Conservation (phyloP, 495 filamentous ascomycete genomes). For the Hypomontagnella submonticulosa region DNA sequence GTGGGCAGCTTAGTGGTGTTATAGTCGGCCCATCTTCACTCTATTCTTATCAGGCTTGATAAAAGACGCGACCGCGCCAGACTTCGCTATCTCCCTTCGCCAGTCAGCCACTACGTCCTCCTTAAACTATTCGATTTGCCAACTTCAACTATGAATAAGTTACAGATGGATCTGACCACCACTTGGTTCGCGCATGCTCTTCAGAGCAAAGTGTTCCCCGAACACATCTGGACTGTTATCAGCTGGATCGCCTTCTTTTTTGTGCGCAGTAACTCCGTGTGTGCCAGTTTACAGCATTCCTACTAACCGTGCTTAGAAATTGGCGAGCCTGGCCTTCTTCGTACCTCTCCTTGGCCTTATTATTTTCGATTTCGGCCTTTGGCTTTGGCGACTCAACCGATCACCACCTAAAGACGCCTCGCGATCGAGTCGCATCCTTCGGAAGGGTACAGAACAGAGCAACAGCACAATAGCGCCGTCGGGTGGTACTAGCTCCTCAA, state of each 20-base stretch:
- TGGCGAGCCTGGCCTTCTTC: slow-evolving; percentile 44
- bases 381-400: slow-evolving; percentile 54
- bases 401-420: slow-evolving; percentile 30
- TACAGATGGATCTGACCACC: slow-evolving; percentile 32
- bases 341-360: slow-evolving; percentile 46
- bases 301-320: slow-evolving; percentile 39
- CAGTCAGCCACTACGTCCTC: not conserved
- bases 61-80: slow-evolving; percentile 23
- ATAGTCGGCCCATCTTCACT: slow-evolving; percentile 16
- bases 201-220: slow-evolving; percentile 23
- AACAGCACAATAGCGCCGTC: slow-evolving; percentile 3
- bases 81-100: slow-evolving; percentile 11
- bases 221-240: slow-evolving; percentile 42
- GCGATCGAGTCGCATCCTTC: slow-evolving; percentile 29
- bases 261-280: slow-evolving; percentile 21
- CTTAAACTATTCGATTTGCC: slow-evolving; percentile 1
- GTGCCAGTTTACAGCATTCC: not conserved
- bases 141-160: slow-evolving; percentile 33
- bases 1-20: not conserved
- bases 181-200: slow-evolving; percentile 35
- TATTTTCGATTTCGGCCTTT: slow-evolving; percentile 58
- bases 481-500: slow-evolving; percentile 27
- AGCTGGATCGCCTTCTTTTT: slow-evolving; percentile 48
- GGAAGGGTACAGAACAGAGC: slow-evolving; percentile 6
- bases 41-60: slow-evolving; percentile 16